These are phyloP conservation scores for Solanum paucissectum DNA, from an alignment of 257 asterid species.

Conservation along the genomic window DNA sequence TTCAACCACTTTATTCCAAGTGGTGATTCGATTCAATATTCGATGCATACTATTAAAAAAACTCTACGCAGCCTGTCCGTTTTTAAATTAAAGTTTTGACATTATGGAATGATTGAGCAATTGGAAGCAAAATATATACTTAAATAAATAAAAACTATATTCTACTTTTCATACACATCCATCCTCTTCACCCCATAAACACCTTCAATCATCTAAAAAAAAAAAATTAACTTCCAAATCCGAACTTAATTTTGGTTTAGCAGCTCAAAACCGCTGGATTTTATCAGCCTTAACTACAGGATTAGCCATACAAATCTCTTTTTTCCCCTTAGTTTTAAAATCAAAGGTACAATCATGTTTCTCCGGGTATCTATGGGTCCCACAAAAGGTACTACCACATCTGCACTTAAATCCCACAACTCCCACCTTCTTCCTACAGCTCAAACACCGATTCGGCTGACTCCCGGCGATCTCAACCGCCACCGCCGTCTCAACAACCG, in stretches of 20 bases:
- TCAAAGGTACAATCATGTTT: constrained; percentile 35
- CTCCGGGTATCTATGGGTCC: constrained; percentile 40
- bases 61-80: not conserved
- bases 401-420: constrained; percentile 34
- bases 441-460: constrained; percentile 14
- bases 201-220: not conserved
- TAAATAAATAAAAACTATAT: not conserved
- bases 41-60: not conserved
- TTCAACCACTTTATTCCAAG: not conserved
- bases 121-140: not conserved
- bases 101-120: not conserved
- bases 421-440: constrained; percentile 34
- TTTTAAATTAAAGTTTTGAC: not conserved
- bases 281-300: constrained; percentile 39
- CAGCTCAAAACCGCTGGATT: constrained; percentile 14
- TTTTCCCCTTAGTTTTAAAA: constrained; percentile 24
- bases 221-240: not conserved
- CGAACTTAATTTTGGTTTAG: not conserved
- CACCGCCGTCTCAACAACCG: not conserved
- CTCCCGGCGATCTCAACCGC: not conserved
- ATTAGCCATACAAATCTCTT: constrained; percentile 30
- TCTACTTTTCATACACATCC: not conserved
- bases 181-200: not conserved
- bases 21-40: not conserved
- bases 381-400: constrained; percentile 43